Percentiles rank a stretch among this genome's conserved stretches.
Conservation (phyloP, 768 basidiomycete species). For the Rhodotorula kratochvilovae region DNA sequence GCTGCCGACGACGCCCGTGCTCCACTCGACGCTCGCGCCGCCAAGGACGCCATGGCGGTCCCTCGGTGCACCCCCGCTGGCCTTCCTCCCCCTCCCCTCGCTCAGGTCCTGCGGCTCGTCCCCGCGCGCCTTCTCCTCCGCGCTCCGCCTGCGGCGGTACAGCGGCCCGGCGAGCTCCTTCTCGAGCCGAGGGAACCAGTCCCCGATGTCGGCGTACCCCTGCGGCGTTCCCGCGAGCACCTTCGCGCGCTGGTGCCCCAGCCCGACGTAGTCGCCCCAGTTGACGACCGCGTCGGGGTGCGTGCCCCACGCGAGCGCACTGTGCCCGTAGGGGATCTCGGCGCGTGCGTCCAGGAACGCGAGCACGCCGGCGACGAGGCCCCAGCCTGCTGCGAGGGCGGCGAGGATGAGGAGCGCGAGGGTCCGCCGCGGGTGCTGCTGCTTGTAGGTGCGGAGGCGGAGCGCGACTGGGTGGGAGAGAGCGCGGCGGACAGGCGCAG, state of each 20-base stretch:
- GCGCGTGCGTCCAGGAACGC: not conserved
- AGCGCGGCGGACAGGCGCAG: not conserved
- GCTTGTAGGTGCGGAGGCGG: not conserved
- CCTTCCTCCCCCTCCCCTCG: not conserved
- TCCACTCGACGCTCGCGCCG: conserved; percentile 24
- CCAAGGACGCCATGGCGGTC: conserved; percentile 22
- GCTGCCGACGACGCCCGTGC: conserved; percentile 22
- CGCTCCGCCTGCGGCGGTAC: not conserved
- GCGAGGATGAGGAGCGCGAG: not conserved
- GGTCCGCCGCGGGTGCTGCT: not conserved
- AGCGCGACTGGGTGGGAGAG: not conserved
- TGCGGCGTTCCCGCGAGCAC: not conserved
- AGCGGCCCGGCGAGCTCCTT: not conserved
- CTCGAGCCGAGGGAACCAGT: not conserved
- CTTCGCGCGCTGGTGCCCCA: conserved; percentile 8
- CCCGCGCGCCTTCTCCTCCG: not conserved
- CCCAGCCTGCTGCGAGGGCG: not conserved
- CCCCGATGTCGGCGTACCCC: conserved; percentile 4
- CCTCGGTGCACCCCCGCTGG: not conserved
- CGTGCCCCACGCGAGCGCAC: conserved; percentile 2
- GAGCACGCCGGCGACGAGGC: not conserved
- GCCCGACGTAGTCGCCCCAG: conserved; percentile 15
- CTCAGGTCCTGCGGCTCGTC: not conserved
- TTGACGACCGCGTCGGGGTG: conserved; percentile 10
- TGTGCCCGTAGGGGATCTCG: not conserved